Conservation (phyloP, 1,284 basidiomycete genomes). For the Cronartium ribicola region DNA sequence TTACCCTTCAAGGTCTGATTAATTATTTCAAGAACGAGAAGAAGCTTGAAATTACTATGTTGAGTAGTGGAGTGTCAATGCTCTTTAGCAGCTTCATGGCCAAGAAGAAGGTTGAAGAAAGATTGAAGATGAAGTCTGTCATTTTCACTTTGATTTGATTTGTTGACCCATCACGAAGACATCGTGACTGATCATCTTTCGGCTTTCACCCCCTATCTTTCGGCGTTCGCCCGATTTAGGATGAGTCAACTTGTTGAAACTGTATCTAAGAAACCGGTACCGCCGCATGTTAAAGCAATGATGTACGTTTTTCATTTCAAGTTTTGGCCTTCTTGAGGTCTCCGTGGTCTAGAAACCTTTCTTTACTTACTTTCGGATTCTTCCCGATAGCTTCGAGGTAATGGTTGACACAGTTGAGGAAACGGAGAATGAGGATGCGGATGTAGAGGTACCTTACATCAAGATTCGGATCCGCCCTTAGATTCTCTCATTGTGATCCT, state of each 20-base stretch:
- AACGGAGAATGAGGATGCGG: constrained; percentile 27
- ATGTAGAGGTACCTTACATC: constrained; percentile 42
- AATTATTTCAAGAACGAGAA: constrained; percentile 79
- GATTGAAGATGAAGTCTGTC: constrained; percentile 66
- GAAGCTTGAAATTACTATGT: constrained; percentile 87
- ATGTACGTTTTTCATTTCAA: constrained; percentile 21
- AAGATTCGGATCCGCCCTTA: constrained; percentile 35
- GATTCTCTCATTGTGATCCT: background rate
- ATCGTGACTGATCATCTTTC: constrained; percentile 44
- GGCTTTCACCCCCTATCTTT: background rate
- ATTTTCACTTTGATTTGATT: constrained; percentile 43
- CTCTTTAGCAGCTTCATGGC: constrained; percentile 89
- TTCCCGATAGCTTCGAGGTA: constrained; percentile 24
- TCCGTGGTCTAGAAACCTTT: background rate
- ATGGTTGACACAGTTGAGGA: constrained; percentile 35
- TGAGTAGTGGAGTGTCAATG: constrained; percentile 95
- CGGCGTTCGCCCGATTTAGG: constrained; percentile 45
- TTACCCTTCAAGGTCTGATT: constrained; percentile 80
- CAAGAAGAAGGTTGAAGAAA: constrained; percentile 83
- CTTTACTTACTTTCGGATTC: background rate
- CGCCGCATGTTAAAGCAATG: constrained; percentile 53
- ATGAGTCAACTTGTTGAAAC: constrained; percentile 87
- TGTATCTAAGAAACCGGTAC: constrained; percentile 88
- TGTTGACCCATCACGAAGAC: constrained; percentile 48
- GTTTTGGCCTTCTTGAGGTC: background rate